Percentiles rank a stretch among this genome's conserved stretches.
These are phyloP conservation scores for Galeopsis tetrahit DNA, from an alignment of 257 asterid genomes.

Conservation along the genomic window DNA sequence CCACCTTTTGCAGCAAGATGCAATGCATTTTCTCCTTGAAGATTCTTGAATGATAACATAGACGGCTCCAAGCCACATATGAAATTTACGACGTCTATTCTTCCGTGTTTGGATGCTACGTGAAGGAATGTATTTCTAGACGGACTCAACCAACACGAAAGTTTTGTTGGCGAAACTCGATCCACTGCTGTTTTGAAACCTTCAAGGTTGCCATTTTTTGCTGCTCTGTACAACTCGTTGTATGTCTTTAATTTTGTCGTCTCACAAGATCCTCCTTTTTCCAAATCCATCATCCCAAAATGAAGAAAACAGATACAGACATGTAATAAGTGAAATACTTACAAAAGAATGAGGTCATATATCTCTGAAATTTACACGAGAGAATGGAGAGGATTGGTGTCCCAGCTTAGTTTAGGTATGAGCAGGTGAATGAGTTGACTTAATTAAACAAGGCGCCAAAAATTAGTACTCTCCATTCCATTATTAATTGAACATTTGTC, in stretches of 20 bases:
- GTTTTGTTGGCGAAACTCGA: conserved; percentile 23
- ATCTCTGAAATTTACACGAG: too few species aligned
- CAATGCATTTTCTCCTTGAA: conserved; percentile 42
- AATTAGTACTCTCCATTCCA: too few species aligned
- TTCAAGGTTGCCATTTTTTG: conserved; percentile 24
- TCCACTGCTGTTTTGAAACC: not conserved
- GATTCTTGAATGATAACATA: conserved; percentile 31
- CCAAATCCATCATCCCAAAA: too few species aligned
- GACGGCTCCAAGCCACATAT: conserved; percentile 11
- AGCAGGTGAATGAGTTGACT: too few species aligned
- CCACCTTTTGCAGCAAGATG: conserved; percentile 52
- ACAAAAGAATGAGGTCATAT: too few species aligned
- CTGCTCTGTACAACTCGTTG: conserved; percentile 24
- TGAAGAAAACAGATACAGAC: too few species aligned
- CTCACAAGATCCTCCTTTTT: too few species aligned
- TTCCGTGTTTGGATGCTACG: conserved; percentile 33
- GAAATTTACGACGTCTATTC: not conserved
- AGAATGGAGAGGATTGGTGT: too few species aligned
- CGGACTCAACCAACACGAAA: conserved; percentile 25
- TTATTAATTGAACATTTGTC: too few species aligned
- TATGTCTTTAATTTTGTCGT: not conserved
- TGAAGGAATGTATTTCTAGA: conserved; percentile 32
- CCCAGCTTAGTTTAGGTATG: too few species aligned
- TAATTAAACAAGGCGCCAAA: too few species aligned
- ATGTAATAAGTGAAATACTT: too few species aligned